phyloP scores from a whole-genome alignment of 2,329 filamentous ascomycete species.

The Fusarium sp. region DNA sequence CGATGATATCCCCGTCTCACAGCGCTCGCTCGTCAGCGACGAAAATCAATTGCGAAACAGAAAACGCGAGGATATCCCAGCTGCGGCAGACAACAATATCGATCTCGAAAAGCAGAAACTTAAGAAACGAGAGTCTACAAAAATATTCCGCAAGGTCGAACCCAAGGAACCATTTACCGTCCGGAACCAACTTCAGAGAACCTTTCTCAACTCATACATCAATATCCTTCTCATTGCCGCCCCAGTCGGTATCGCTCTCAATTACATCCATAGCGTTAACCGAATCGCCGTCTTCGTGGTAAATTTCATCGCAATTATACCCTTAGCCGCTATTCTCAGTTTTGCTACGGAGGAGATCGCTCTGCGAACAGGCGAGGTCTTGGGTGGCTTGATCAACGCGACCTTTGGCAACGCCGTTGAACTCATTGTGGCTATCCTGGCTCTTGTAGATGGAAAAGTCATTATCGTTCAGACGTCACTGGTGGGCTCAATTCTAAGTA shows the following conservation, averaged over 20 bases:
- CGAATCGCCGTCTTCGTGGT: constrained; percentile 79
- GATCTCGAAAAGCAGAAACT: constrained; percentile 44
- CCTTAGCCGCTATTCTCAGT: constrained; percentile 84
- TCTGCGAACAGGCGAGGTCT: constrained; percentile 80
- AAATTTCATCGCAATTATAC: constrained; percentile 94
- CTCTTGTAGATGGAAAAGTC: constrained; percentile 76
- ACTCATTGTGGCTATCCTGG: constrained; percentile 88
- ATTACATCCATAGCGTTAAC: constrained; percentile 66
- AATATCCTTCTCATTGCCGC: constrained; percentile 83
- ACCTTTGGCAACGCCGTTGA: constrained; percentile 94
- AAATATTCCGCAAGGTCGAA: constrained; percentile 57
- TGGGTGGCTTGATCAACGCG: constrained; percentile 90
- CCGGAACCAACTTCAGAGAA: constrained; percentile 75
- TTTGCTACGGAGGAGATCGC: constrained; percentile 93
- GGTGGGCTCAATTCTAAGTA: constrained; percentile 91
- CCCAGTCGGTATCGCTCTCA: constrained; percentile 80
- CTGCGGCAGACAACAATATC: constrained; percentile 6
- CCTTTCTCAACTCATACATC: constrained; percentile 84
- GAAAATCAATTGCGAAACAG: constrained; percentile 45
- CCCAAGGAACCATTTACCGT: constrained; percentile 66
- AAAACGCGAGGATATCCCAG: constrained; percentile 38
- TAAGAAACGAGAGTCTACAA: constrained; percentile 53
- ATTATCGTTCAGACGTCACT: constrained; percentile 92
- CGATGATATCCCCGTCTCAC: constrained; percentile 31
- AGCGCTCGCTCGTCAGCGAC: constrained; percentile 32